These are phyloP conservation scores for Gonapodya sp. DNA, from an alignment of 192 early-diverging fungal genomes.

Conservation along the genomic window DNA sequence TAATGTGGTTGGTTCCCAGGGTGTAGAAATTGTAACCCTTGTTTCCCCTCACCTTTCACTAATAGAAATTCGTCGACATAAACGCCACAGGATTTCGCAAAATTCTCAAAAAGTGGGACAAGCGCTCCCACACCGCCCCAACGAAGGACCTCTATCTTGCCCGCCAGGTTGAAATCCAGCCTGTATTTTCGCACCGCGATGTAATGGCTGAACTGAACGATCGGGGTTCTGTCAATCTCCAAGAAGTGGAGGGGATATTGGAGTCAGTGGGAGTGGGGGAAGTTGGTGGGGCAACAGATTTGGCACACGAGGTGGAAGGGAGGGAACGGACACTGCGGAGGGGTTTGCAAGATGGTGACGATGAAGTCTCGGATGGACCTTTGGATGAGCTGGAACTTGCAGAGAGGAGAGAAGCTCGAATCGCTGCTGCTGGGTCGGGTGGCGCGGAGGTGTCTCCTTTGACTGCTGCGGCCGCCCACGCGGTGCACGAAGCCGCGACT, in stretches of 20 bases:
- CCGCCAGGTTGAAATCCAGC: slow-evolving; percentile 91
- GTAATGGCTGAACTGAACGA: slow-evolving; percentile 85
- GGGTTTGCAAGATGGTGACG: not conserved
- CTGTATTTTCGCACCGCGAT: slow-evolving; percentile 38
- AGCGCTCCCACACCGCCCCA: slow-evolving; percentile 80
- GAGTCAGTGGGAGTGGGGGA: slow-evolving; percentile 9
- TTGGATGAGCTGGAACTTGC: not conserved
- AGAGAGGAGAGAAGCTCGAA: not conserved
- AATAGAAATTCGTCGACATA: slow-evolving; percentile 89
- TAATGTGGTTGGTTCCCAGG: not conserved
- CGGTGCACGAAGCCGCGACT: not conserved
- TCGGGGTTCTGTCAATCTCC: slow-evolving; percentile 59
- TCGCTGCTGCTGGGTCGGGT: not conserved
- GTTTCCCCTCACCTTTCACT: not conserved
- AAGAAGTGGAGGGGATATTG: slow-evolving; percentile 51
- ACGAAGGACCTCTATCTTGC: slow-evolving; percentile 97
- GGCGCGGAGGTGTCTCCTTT: too few species aligned
- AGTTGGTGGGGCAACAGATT: not conserved
- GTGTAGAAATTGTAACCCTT: too few species aligned
- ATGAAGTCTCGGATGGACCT: not conserved
- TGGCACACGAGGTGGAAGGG: not conserved
- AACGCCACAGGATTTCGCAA: slow-evolving; percentile 96
- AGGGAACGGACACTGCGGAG: too few species aligned
- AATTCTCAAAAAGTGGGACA: slow-evolving; percentile 99
- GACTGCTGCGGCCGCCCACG: not conserved